Percentiles rank a stretch among this genome's conserved stretches.
phyloP scores from a whole-genome alignment of 768 basidiomycete genomes.

The Xerocomus brunneocitrinus region DNA sequence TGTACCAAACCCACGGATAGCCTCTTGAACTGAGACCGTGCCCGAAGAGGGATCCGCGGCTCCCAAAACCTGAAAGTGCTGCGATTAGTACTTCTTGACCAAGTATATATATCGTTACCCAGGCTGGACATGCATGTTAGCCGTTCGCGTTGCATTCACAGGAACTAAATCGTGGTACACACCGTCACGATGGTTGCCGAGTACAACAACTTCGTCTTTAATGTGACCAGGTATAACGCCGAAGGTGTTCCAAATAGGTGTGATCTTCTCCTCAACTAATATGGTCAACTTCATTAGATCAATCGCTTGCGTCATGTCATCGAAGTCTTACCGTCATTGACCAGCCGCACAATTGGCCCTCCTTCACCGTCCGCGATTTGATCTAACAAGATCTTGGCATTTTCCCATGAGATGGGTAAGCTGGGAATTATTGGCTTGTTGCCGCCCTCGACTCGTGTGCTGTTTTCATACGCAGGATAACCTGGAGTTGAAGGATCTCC shows the following conservation, averaged over 20 bases:
- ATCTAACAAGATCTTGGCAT: conserved; percentile 66
- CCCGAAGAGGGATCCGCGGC: conserved; percentile 55
- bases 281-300: neutral
- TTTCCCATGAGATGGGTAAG: conserved; percentile 86
- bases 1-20: conserved; percentile 50
- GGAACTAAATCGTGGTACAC: conserved; percentile 17
- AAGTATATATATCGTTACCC: conserved; percentile 13
- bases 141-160: neutral
- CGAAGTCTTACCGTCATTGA: conserved; percentile 47
- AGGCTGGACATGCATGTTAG: conserved; percentile 16
- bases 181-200: conserved; percentile 92
- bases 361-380: conserved; percentile 37
- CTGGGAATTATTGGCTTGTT: conserved; percentile 79
- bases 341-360: conserved; percentile 42
- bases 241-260: conserved; percentile 90
- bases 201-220: conserved; percentile 76
- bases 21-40: conserved; percentile 51
- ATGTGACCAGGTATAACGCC: conserved; percentile 82
- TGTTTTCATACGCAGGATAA: conserved; percentile 79
- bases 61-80: conserved; percentile 38
- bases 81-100: neutral
- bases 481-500: conserved; percentile 88
- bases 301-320: neutral
- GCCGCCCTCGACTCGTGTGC: conserved; percentile 53
- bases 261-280: conserved; percentile 75